phyloP scores from a whole-genome alignment of 768 basidiomycete species.

The Xerocomus spinulosus region DNA sequence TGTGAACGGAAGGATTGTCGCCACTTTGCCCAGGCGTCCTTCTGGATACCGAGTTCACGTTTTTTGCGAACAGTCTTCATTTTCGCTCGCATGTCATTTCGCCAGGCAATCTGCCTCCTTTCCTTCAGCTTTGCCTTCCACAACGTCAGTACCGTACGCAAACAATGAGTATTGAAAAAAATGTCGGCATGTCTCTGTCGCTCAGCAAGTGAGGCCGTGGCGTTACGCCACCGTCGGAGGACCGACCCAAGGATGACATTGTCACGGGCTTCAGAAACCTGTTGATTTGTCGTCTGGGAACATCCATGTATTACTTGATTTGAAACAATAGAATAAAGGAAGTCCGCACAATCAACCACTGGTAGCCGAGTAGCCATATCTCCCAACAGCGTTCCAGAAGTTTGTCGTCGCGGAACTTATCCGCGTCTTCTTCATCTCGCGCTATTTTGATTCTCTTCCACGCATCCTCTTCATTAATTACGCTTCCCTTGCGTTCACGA shows the following conservation, averaged over 20 bases:
- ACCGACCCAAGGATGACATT: slow-evolving; percentile 55
- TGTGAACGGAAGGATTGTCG: slow-evolving; percentile 49
- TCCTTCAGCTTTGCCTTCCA: slow-evolving; percentile 58
- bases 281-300: slow-evolving; percentile 61
- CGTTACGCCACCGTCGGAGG: slow-evolving; percentile 59
- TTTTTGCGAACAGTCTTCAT: slow-evolving; percentile 60
- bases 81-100: slow-evolving; percentile 63
- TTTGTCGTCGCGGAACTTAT: slow-evolving; percentile 57
- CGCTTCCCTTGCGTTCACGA: slow-evolving; percentile 43
- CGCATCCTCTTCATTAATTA: slow-evolving; percentile 66
- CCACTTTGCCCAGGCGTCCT: slow-evolving; percentile 66
- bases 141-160: slow-evolving; percentile 37
- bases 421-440: slow-evolving; percentile 68
- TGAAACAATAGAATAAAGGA: slow-evolving; percentile 11
- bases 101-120: slow-evolving; percentile 56
- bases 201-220: slow-evolving; percentile 34
- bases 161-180: slow-evolving; percentile 41
- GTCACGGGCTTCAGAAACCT: slow-evolving; percentile 67
- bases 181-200: slow-evolving; percentile 40
- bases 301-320: slow-evolving; percentile 9
- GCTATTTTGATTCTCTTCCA: slow-evolving; percentile 75
- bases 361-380: slow-evolving; percentile 65
- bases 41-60: slow-evolving; percentile 48
- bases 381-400: slow-evolving; percentile 70
- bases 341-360: slow-evolving; percentile 68